Evolutionary conservation across 495 filamentous ascomycete genomes (phyloP), one percentile per base, ranked within the genome.

Genomic region (Penicilliopsis zonata): DNA sequence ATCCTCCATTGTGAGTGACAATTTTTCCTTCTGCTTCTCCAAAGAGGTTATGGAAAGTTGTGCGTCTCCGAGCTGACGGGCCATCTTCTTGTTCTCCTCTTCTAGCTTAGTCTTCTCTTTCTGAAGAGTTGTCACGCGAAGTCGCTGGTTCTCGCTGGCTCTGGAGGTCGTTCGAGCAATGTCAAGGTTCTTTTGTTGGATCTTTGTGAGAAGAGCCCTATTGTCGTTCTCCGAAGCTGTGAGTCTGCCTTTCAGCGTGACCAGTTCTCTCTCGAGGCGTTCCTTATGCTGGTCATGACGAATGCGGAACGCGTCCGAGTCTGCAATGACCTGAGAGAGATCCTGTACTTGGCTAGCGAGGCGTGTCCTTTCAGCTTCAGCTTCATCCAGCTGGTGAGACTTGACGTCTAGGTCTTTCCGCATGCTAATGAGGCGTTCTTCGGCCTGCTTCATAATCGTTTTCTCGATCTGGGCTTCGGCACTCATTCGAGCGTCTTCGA

Each of bases 181-280:
- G 49, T 98, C 90, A 5, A 98, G 74, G 27, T 92, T 92, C 68
- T 98, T 98, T 46, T 95, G 88, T 43, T 98, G 90, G 8, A 98
- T 68, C 55, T 96, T 96, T 50, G 94, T 98, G 29, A 96, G 67
- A 0, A 98, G 64, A 21, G 86, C 77, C n/a, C 84, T 78, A 45
- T 96, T 96, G 57, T 96, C 90, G 46, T 96, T 95, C 46, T 98
- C 90, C 0, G 90, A 96, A 18, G 90, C 90, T 9, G 79, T 73
- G 30, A 98, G 67, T 18, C 90, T 78, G 35, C 88, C 87, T 47
- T 88, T 93, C 23, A 94, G 71, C 1, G 87, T 94, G 20, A 86
- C 80, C n/a, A 94, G 68, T 49, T 98, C 90, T 25, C 84, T 70
- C 49, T 95, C 88, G 4, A 94, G 62, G 5, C 92, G 79, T 48